A percentile compares a stretch with the other conserved stretches of the same genome.
Evolutionary conservation across 768 basidiomycete genomes (phyloP).

Genomic region (Leccinum truebloodii): DNA sequence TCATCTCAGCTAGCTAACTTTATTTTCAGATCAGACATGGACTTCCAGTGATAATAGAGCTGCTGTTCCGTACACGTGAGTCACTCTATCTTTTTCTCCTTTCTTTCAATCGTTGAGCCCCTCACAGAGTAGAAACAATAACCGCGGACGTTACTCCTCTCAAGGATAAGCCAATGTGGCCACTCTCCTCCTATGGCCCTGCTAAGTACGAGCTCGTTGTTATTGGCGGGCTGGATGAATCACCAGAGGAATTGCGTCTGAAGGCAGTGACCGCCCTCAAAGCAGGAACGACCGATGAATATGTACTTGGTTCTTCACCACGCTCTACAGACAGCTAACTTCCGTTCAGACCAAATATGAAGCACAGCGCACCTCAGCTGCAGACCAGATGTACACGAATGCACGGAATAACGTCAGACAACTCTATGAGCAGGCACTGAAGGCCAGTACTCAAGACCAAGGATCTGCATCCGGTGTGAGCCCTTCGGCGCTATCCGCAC

Average conservation of each 20-base stretch:
- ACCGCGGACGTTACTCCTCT: slow-evolving; percentile 57
- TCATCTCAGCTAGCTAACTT: slow-evolving; percentile 15
- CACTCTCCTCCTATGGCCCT: slow-evolving; percentile 75
- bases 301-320: slow-evolving; percentile 50
- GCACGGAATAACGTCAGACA: slow-evolving; percentile 50
- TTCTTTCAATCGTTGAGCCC: background rate
- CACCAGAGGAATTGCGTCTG: slow-evolving; percentile 75
- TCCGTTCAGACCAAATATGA: slow-evolving; percentile 56
- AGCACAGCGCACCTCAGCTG: slow-evolving; percentile 50
- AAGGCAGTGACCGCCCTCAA: slow-evolving; percentile 58
- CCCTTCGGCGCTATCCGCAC: slow-evolving; percentile 26
- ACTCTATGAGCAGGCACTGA: slow-evolving; percentile 53
- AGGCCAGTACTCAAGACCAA: slow-evolving; percentile 37
- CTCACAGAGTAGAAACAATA: slow-evolving; percentile 59
- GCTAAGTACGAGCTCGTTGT: slow-evolving; percentile 72
- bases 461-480: slow-evolving; percentile 10
- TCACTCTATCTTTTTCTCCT: background rate
- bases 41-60: slow-evolving; percentile 31
- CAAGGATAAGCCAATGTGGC: slow-evolving; percentile 76
- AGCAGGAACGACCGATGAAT: slow-evolving; percentile 58
- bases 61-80: slow-evolving; percentile 43
- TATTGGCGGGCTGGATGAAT: slow-evolving; percentile 66
- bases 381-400: slow-evolving; percentile 51
- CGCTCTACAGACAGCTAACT: slow-evolving; percentile 1
- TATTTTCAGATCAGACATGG: slow-evolving; percentile 43